Evolutionary conservation across 176 grass and related monocot genomes (phyloP).

Genomic region (Oryza glumipatula): DNA sequence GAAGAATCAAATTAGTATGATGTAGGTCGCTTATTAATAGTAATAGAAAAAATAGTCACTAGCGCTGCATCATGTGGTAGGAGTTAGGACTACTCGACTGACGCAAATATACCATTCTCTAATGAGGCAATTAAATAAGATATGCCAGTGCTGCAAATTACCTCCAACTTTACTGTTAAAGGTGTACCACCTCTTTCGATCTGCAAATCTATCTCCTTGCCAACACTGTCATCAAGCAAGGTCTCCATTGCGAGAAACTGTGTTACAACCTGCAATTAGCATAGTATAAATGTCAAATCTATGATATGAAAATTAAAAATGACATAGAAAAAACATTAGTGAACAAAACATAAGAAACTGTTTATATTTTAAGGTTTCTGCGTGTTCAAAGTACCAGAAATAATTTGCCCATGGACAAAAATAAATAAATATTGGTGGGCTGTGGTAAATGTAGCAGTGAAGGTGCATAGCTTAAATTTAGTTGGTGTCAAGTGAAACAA

Average conservation of each 20-base stretch:
- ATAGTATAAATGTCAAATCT: slow-evolving; percentile 3
- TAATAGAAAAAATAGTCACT: background rate
- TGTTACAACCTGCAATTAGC: slow-evolving; percentile 81
- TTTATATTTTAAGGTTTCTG: background rate
- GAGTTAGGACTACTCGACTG: slow-evolving; percentile 5
- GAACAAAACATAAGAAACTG: slow-evolving; percentile 13
- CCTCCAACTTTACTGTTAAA: slow-evolving; percentile 78
- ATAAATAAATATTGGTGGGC: slow-evolving; percentile 5
- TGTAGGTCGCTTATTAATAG: background rate
- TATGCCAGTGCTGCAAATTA: slow-evolving; percentile 31
- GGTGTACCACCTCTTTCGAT: slow-evolving; percentile 90
- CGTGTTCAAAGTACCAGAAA: background rate
- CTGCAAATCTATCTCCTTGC: slow-evolving; percentile 70
- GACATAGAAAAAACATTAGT: background rate
- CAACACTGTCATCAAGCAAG: slow-evolving; percentile 84
- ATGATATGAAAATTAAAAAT: slow-evolving; percentile 9
- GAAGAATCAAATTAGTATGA: slow-evolving; percentile 34
- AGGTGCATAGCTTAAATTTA: background rate
- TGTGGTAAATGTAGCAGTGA: background rate
- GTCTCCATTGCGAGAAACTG: slow-evolving; percentile 95
- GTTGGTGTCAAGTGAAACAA: background rate
- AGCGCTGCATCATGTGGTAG: background rate
- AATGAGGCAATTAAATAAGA: slow-evolving; percentile 10
- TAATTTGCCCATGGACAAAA: background rate
- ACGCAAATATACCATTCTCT: slow-evolving; percentile 4